Evolutionary conservation across 1,284 basidiomycete genomes (phyloP).

Genomic region (Ustilago vetiveriae): DNA sequence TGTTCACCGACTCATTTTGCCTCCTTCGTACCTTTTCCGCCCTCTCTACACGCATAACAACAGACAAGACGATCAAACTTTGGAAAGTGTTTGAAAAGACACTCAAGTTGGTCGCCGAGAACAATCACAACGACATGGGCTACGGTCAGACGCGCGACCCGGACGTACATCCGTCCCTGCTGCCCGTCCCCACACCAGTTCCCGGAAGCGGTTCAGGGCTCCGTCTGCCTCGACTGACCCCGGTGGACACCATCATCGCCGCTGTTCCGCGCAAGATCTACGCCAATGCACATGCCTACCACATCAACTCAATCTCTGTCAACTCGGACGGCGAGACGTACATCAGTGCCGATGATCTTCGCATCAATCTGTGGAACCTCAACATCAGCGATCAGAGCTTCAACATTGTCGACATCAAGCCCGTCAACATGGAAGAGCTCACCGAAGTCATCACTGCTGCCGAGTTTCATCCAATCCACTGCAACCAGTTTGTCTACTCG

Average conservation of each 20-base stretch:
- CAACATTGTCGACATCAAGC: slow-evolving; percentile 99
- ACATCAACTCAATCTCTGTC: slow-evolving; percentile 99
- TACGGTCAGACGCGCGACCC: slow-evolving; percentile 47
- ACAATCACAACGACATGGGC: slow-evolving; percentile 79
- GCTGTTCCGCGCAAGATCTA: slow-evolving; percentile 99
- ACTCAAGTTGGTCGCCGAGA: slow-evolving; percentile 93
- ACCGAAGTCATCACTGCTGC: slow-evolving; percentile 99
- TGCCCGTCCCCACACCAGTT: slow-evolving; percentile 46
- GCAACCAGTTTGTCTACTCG: slow-evolving; percentile 99
- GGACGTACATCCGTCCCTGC: slow-evolving; percentile 51
- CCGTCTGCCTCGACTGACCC: slow-evolving; percentile 73
- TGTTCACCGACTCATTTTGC: slow-evolving; percentile 66
- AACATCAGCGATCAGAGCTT: slow-evolving; percentile 99
- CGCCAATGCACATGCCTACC: slow-evolving; percentile 98
- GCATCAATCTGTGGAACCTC: slow-evolving; percentile 98
- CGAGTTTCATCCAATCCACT: slow-evolving; percentile 96
- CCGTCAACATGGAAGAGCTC: slow-evolving; percentile 99
- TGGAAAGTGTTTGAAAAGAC: slow-evolving; percentile 99
- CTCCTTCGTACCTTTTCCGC: too few species aligned
- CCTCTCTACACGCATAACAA: neutral
- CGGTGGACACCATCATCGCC: slow-evolving; percentile 97
- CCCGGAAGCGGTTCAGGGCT: slow-evolving; percentile 53
- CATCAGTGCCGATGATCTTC: slow-evolving; percentile 95
- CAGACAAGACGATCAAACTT: slow-evolving; percentile 98
- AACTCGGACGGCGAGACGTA: slow-evolving; percentile 99